A percentile compares a stretch with the other conserved stretches of the same genome.
These are phyloP conservation scores for Fragosphaeria purpurea DNA, from an alignment of 2,329 filamentous ascomycete genomes.

Conservation along the genomic window DNA sequence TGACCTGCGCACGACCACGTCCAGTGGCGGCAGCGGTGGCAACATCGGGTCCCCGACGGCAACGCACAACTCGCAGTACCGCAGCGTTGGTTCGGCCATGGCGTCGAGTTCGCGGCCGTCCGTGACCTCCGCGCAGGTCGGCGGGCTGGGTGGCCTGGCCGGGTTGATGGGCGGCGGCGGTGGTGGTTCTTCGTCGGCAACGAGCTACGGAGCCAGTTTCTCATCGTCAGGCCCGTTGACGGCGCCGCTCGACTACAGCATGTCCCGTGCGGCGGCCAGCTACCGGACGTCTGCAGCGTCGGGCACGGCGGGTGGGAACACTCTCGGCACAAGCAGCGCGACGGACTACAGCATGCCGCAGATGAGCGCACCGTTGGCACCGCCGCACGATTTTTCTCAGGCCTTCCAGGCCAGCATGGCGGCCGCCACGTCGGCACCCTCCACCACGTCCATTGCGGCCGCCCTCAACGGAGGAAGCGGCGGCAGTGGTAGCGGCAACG, in stretches of 20 bases:
- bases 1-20: slow-evolving; percentile 24
- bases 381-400: slow-evolving; percentile 42
- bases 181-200: slow-evolving; percentile 29
- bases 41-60: not conserved
- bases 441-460: slow-evolving; percentile 7
- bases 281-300: slow-evolving; percentile 14
- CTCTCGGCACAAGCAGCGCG: slow-evolving; percentile 25
- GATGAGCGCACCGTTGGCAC: slow-evolving; percentile 44
- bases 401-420: slow-evolving; percentile 34
- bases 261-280: slow-evolving; percentile 33
- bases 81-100: slow-evolving; percentile 17
- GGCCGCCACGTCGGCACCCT: slow-evolving; percentile 16
- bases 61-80: slow-evolving; percentile 23
- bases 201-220: slow-evolving; percentile 19
- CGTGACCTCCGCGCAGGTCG: not conserved
- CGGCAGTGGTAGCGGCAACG: slow-evolving; percentile 6
- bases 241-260: slow-evolving; percentile 42
- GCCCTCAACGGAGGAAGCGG: not conserved
- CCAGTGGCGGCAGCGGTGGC: not conserved
- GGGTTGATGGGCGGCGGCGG: not conserved
- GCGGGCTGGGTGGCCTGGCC: not conserved
- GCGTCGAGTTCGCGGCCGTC: not conserved
- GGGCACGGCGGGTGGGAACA: slow-evolving; percentile 26
- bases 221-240: slow-evolving; percentile 45
- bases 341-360: slow-evolving; percentile 42